These are phyloP conservation scores for Termitomyces sp. DNA, from an alignment of 768 basidiomycete species.

Conservation along the genomic window DNA sequence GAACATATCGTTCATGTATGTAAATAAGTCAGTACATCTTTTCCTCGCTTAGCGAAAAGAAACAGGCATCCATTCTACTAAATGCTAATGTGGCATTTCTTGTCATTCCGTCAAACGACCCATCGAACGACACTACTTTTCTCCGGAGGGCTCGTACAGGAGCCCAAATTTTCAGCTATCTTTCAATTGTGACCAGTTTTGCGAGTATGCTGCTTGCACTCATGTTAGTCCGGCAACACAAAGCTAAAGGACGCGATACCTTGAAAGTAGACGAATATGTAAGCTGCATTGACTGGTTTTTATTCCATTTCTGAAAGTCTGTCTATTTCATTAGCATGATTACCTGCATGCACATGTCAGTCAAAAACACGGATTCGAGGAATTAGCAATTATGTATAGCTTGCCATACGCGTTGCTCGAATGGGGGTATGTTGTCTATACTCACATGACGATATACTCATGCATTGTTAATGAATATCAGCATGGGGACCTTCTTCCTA, in stretches of 20 bases:
- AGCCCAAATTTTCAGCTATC: slow-evolving; percentile 35
- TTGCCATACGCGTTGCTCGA: slow-evolving; percentile 7
- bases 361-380: not conserved
- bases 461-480: not conserved
- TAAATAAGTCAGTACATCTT: not conserved
- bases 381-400: slow-evolving; percentile 3
- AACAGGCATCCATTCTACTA: slow-evolving; percentile 41
- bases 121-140: slow-evolving; percentile 21
- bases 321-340: not conserved
- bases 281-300: not conserved
- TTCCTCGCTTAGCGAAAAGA: slow-evolving; percentile 21
- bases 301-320: not conserved
- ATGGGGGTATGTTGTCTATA: slow-evolving; percentile 1
- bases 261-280: slow-evolving; percentile 8
- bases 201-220: slow-evolving; percentile 27
- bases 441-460: not conserved
- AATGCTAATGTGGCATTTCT: slow-evolving; percentile 42
- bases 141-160: slow-evolving; percentile 13
- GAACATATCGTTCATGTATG: slow-evolving; percentile 39
- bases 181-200: slow-evolving; percentile 35
- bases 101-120: slow-evolving; percentile 35
- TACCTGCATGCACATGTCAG: slow-evolving; percentile 1
- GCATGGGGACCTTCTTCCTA: not conserved
- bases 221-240: no score
- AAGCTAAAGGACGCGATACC: no score